Percentiles rank a stretch among this genome's conserved stretches.
Conservation (phyloP, 345 rosid genomes). For the Orychophragmus violaceus region DNA sequence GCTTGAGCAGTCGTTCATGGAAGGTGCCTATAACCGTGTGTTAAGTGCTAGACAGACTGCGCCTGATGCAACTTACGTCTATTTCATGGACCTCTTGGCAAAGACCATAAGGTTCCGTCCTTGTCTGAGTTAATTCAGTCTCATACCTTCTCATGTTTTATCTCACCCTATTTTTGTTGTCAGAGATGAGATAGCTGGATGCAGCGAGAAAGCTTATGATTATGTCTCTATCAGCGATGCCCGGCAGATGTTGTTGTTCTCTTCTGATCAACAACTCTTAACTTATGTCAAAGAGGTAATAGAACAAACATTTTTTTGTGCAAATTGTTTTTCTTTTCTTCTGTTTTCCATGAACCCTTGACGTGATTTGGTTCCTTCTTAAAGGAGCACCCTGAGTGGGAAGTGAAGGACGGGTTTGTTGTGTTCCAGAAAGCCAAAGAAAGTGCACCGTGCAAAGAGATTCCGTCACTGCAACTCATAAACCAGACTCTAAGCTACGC, state of each 20-base stretch:
- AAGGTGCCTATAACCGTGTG: constrained; percentile 95
- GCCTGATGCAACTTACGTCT: constrained; percentile 78
- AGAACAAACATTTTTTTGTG: background rate
- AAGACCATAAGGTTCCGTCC: constrained; percentile 76
- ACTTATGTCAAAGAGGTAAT: constrained; percentile 72
- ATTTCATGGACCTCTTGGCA: constrained; percentile 94
- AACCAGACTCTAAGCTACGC: constrained; percentile 97
- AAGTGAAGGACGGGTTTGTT: constrained; percentile 62
- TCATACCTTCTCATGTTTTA: background rate
- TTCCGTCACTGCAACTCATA: constrained; percentile 93
- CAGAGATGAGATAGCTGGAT: constrained; percentile 97
- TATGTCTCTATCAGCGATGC: constrained; percentile 68
- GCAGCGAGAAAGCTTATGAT: constrained; percentile 98
- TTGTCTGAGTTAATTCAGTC: background rate
- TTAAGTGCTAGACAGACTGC: constrained; percentile 86
- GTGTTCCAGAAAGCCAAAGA: constrained; percentile 92
- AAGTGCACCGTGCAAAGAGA: constrained; percentile 86
- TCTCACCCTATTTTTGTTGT: background rate
- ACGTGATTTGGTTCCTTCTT: background rate
- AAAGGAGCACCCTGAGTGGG: constrained; percentile 94
- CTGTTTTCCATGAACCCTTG: background rate
- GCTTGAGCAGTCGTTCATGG: constrained; percentile 99
- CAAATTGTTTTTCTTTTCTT: background rate
- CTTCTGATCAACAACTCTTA: constrained; percentile 65
- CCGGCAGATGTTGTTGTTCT: constrained; percentile 58